These are phyloP conservation scores for Chrysochromulina parva DNA, from an alignment of 78 protist genomes.

Conservation along the genomic window DNA sequence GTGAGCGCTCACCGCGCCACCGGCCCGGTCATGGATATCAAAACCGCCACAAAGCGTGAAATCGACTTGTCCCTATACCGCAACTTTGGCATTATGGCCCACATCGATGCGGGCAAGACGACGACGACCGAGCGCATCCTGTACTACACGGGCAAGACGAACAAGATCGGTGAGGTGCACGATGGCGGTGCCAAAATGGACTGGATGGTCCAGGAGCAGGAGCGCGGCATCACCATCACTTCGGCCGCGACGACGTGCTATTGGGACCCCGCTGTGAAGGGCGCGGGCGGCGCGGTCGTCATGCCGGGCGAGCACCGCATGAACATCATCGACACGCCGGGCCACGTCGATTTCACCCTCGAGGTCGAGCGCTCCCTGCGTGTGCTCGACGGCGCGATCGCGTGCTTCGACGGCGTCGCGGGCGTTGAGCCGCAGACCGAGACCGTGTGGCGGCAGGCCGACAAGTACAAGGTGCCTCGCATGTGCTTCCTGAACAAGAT, in stretches of 20 bases:
- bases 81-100: conserved; percentile 2
- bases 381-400: conserved; percentile 48
- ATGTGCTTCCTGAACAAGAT: conserved; percentile 89
- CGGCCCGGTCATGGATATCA: background rate
- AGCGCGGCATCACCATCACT: conserved; percentile 93
- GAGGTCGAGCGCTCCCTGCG: conserved; percentile 77
- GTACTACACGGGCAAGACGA: conserved; percentile 69
- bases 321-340: conserved; percentile 97
- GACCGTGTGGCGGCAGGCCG: conserved; percentile 78
- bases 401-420: conserved; percentile 78
- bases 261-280: conserved; percentile 65
- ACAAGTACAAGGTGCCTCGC: conserved; percentile 86
- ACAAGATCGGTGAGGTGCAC: conserved; percentile 54
- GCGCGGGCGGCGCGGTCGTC: background rate
- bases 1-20: background rate
- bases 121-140: conserved; percentile 93
- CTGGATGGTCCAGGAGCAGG: conserved; percentile 84
- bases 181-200: conserved; percentile 91
- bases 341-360: conserved; percentile 96
- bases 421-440: conserved; percentile 90
- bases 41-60: background rate
- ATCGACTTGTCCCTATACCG: background rate
- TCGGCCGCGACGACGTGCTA: conserved; percentile 87
- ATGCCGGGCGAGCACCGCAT: conserved; percentile 60
- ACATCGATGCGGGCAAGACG: conserved; percentile 85